Conservation (phyloP, 2,329 filamentous ascomycete genomes). For the Fusarium transvaalense region DNA sequence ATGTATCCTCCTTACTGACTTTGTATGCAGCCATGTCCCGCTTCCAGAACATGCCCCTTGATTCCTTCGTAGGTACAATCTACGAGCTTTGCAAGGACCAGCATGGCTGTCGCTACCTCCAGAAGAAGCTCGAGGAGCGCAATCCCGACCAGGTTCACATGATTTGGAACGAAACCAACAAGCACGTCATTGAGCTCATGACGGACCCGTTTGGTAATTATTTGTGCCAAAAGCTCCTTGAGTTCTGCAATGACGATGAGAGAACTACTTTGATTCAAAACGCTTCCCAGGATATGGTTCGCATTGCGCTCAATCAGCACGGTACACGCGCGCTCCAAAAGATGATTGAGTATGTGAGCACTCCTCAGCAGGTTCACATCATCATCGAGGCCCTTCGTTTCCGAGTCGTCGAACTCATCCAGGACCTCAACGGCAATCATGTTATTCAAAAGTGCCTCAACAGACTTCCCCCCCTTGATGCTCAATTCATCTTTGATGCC, state of each 20-base stretch:
- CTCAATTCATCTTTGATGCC: conserved; percentile 96
- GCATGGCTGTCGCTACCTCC: conserved; percentile 95
- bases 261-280: conserved; percentile 93
- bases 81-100: conserved; percentile 97
- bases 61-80: conserved; percentile 84
- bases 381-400: conserved; percentile 87
- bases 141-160: conserved; percentile 85
- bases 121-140: conserved; percentile 96
- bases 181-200: conserved; percentile 97
- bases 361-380: conserved; percentile 83
- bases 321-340: conserved; percentile 97
- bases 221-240: conserved; percentile 96
- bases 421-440: conserved; percentile 98
- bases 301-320: conserved; percentile 96
- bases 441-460: conserved; percentile 99
- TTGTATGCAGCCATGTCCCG: conserved; percentile 73
- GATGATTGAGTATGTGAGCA: conserved; percentile 98
- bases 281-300: conserved; percentile 86
- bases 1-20: conserved; percentile 48
- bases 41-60: conserved; percentile 85
- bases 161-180: conserved; percentile 94
- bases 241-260: conserved; percentile 95
- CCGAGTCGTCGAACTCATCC: conserved; percentile 92
- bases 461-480: conserved; percentile 85
- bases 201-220: conserved; percentile 99